Percentiles rank a stretch among this genome's conserved stretches.
These are phyloP conservation scores for Baorangia bicolor DNA, from an alignment of 768 basidiomycete genomes.

Conservation along the genomic window DNA sequence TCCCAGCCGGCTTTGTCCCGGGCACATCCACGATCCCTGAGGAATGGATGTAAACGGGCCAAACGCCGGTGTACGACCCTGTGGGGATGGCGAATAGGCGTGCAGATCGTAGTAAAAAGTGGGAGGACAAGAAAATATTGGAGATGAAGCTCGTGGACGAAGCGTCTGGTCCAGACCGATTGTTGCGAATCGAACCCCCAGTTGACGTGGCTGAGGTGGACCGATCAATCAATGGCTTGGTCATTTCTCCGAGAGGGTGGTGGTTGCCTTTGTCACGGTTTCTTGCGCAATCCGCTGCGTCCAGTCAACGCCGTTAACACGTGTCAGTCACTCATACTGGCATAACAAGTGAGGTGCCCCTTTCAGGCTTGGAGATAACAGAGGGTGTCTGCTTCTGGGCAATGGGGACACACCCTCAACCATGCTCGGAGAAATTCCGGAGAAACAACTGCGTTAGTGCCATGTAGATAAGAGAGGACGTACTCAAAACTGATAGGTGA, in stretches of 20 bases:
- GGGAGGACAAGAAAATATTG: slow-evolving; percentile 85
- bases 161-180: slow-evolving; percentile 36
- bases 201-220: background rate
- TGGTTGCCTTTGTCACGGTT: background rate
- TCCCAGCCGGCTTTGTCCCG: slow-evolving; percentile 60
- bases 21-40: slow-evolving; percentile 62
- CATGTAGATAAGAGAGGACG: background rate
- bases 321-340: background rate
- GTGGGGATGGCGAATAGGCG: slow-evolving; percentile 64
- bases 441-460: background rate
- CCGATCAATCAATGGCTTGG: background rate
- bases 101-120: slow-evolving; percentile 75
- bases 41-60: slow-evolving; percentile 51
- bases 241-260: background rate
- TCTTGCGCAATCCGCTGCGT: background rate
- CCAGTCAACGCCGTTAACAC: background rate
- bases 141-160: slow-evolving; percentile 74
- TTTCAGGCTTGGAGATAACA: background rate
- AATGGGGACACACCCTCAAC: background rate
- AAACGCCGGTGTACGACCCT: slow-evolving; percentile 63
- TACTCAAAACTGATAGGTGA: background rate
- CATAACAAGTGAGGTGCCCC: background rate
- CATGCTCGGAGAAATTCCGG: background rate
- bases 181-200: background rate
- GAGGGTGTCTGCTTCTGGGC: background rate